Percentiles rank a stretch among this genome's conserved stretches.
phyloP scores from a whole-genome alignment of 371 early-diverging fungal species.

The Mucor irregularis region DNA sequence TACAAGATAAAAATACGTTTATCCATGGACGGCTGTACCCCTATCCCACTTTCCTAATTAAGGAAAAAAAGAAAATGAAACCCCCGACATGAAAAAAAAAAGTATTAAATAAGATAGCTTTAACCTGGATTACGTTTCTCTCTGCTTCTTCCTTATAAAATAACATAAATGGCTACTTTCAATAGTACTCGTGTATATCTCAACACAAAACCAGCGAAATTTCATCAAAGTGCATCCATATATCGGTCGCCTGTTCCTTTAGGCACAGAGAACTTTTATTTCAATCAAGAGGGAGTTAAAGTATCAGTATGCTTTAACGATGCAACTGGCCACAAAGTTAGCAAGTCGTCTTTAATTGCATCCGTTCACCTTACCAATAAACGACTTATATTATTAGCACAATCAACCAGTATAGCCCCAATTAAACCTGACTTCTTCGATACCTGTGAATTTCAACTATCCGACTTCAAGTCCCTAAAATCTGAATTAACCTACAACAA shows the following conservation, averaged over 20 bases:
- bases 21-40: too few relatives aligned
- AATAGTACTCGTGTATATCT: slow-evolving; percentile 4
- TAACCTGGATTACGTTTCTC: too few relatives aligned
- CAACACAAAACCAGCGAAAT: slow-evolving; percentile 1
- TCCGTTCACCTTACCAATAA: slow-evolving; percentile 16
- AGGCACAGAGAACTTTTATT: slow-evolving; percentile 7
- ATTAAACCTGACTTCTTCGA: background rate
- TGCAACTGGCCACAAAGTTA: background rate
- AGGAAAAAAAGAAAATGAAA: too few relatives aligned
- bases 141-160: background rate
- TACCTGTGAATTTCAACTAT: slow-evolving; percentile 9
- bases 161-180: slow-evolving; percentile 1
- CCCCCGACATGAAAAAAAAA: too few relatives aligned
- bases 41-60: too few relatives aligned
- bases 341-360: background rate
- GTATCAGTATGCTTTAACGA: background rate
- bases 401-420: slow-evolving; percentile 5
- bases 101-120: too few relatives aligned
- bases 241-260: slow-evolving; percentile 7
- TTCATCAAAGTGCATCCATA: background rate
- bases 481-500: background rate
- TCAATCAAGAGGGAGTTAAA: slow-evolving; percentile 6
- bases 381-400: slow-evolving; percentile 4
- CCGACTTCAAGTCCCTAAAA: slow-evolving; percentile 6
- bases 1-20: too few relatives aligned